These are phyloP conservation scores for Rhytidiadelphus loreus DNA, from an alignment of 225 moss, liverwort and hornwort species.

Conservation along the genomic window DNA sequence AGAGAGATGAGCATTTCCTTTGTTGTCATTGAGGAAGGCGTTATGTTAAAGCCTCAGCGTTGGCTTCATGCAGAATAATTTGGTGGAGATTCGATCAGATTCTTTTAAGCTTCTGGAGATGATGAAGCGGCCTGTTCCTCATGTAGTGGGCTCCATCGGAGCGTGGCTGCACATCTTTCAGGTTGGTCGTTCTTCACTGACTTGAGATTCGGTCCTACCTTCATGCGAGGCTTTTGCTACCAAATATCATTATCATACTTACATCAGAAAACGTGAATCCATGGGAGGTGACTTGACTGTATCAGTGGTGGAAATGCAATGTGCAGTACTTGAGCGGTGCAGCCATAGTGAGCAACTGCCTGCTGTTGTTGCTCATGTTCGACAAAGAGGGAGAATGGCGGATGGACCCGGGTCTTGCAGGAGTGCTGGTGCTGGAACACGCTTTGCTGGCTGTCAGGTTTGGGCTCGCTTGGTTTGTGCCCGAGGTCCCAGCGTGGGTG, in stretches of 20 bases:
- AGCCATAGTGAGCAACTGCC: slow-evolving; percentile 48
- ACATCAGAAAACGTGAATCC: background rate
- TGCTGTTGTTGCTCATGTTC: slow-evolving; percentile 33
- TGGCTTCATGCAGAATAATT: slow-evolving; percentile 54
- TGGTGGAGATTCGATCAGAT: slow-evolving; percentile 90
- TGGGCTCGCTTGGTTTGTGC: slow-evolving; percentile 37
- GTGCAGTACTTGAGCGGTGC: slow-evolving; percentile 41
- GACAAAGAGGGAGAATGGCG: slow-evolving; percentile 35
- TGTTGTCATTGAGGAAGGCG: background rate
- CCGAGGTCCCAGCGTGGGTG: slow-evolving; percentile 46
- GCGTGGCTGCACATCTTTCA: slow-evolving; percentile 88
- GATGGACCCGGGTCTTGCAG: slow-evolving; percentile 38
- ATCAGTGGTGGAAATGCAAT: background rate
- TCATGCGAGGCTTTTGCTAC: background rate
- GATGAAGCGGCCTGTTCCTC: slow-evolving; percentile 85
- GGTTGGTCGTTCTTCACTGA: slow-evolving; percentile 17
- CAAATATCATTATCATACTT: background rate
- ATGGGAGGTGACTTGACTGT: background rate
- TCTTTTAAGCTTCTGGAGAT: slow-evolving; percentile 81
- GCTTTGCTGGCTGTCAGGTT: slow-evolving; percentile 33
- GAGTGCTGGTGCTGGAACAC: slow-evolving; percentile 38
- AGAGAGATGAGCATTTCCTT: background rate
- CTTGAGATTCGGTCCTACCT: background rate
- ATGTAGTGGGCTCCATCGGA: slow-evolving; percentile 72
- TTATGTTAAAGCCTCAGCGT: background rate